Evolutionary conservation across 768 basidiomycete species (phyloP).

Genomic region (Imleria badia): DNA sequence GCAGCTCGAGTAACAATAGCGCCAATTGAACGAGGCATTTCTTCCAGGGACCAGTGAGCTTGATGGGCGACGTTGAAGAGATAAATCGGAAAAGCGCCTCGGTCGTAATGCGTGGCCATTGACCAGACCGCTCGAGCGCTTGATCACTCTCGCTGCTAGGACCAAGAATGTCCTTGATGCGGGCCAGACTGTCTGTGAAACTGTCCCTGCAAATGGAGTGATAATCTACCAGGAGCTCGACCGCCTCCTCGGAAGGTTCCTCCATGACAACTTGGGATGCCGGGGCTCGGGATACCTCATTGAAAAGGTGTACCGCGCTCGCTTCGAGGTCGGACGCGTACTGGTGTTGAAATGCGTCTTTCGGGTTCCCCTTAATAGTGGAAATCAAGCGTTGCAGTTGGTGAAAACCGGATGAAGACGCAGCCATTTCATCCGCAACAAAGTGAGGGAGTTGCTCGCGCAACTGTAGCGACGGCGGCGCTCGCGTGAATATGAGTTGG

Average conservation of each 20-base stretch:
- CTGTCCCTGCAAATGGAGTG: neutral
- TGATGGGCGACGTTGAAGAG: constrained; percentile 16
- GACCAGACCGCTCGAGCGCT: constrained; percentile 17
- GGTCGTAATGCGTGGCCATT: constrained; percentile 39
- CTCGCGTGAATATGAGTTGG: neutral
- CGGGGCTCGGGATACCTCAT: neutral
- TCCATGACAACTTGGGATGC: neutral
- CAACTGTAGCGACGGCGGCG: neutral
- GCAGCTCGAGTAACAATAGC: constrained; percentile 28
- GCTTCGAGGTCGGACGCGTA: neutral
- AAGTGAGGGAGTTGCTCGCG: neutral
- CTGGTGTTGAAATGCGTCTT: neutral
- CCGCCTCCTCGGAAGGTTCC: neutral
- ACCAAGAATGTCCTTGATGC: constrained; percentile 4
- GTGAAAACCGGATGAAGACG: neutral
- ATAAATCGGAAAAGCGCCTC: constrained; percentile 27
- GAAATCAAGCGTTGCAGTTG: constrained; percentile 3
- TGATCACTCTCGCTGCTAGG: constrained; percentile 14
- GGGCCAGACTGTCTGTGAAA: neutral
- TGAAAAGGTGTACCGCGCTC: neutral
- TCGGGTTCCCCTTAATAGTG: neutral
- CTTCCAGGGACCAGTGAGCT: constrained; percentile 27
- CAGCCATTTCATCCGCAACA: neutral
- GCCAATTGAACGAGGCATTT: constrained; percentile 27
- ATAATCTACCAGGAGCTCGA: neutral